Evolutionary conservation across 768 basidiomycete species (phyloP).

Genomic region (Tylopilus intermedius): DNA sequence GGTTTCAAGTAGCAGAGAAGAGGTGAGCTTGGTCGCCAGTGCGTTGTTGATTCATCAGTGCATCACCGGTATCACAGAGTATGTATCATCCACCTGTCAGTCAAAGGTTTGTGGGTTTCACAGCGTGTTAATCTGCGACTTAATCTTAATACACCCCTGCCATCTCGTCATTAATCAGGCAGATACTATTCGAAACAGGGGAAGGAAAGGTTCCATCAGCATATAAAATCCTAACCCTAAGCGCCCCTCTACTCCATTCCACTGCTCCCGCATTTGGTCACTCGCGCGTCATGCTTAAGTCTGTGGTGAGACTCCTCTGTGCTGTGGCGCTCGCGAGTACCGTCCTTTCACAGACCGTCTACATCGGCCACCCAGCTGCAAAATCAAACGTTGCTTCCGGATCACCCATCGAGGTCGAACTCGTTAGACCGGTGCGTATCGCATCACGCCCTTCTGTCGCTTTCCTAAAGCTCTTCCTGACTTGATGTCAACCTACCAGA

Average conservation of each 20-base stretch:
- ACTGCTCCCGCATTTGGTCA: neutral
- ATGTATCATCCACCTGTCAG: neutral
- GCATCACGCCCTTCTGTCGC: neutral
- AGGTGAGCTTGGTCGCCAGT: too few relatives aligned
- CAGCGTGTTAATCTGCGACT: too few relatives aligned
- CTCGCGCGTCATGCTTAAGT: slow-evolving; percentile 2
- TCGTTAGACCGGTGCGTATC: slow-evolving; percentile 39
- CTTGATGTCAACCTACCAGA: neutral
- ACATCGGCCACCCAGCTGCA: slow-evolving; percentile 26
- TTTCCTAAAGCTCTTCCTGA: neutral
- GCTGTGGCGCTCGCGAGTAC: slow-evolving; percentile 1
- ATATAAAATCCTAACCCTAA: neutral
- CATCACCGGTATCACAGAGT: too few relatives aligned
- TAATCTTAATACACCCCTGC: neutral
- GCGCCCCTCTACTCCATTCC: neutral
- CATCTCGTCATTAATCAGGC: neutral
- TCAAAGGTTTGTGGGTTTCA: too few relatives aligned
- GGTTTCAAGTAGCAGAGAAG: too few relatives aligned
- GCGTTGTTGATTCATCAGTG: too few relatives aligned
- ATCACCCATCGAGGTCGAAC: slow-evolving; percentile 32
- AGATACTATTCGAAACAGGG: neutral
- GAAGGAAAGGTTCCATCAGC: neutral
- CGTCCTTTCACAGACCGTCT: slow-evolving; percentile 36
- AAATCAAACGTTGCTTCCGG: slow-evolving; percentile 34
- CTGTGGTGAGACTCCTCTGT: slow-evolving; percentile 5